Evolutionary conservation across 2,329 filamentous ascomycete genomes (phyloP).

Genomic region (Harringtonia lauricola): DNA sequence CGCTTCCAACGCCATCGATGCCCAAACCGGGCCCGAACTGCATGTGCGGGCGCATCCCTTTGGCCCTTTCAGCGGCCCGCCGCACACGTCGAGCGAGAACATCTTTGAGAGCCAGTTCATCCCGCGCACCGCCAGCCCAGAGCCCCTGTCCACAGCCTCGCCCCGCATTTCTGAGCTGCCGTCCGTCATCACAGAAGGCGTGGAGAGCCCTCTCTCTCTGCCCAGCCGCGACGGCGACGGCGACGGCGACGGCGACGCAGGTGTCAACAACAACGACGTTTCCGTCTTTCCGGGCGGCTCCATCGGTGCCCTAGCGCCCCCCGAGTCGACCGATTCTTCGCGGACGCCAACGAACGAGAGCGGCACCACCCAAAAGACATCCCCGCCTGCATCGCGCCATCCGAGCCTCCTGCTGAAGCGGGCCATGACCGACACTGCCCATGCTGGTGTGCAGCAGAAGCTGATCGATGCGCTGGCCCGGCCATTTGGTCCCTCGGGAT

Average conservation of each 20-base stretch:
- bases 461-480: conserved; percentile 77
- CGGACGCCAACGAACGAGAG: conserved; percentile 46
- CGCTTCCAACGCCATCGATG: conserved; percentile 62
- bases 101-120: conserved; percentile 77
- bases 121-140: conserved; percentile 39
- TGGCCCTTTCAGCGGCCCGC: conserved; percentile 72
- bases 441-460: conserved; percentile 66
- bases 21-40: conserved; percentile 84
- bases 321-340: conserved; percentile 37
- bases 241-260: not conserved
- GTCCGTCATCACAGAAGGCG: conserved; percentile 12
- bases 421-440: conserved; percentile 75
- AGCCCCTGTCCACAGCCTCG: conserved; percentile 20
- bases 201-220: not conserved
- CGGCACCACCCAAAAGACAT: conserved; percentile 36
- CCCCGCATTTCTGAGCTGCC: not conserved
- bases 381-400: conserved; percentile 47
- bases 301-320: not conserved
- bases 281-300: not conserved
- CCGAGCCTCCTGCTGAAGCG: conserved; percentile 57
- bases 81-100: conserved; percentile 62
- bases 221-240: conserved; percentile 2
- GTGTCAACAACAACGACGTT: not conserved
- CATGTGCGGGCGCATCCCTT: conserved; percentile 61
- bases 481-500: conserved; percentile 50